Percentiles rank a stretch among this genome's conserved stretches.
phyloP scores from a whole-genome alignment of 2,329 filamentous ascomycete species.

The Fusarium albidum region DNA sequence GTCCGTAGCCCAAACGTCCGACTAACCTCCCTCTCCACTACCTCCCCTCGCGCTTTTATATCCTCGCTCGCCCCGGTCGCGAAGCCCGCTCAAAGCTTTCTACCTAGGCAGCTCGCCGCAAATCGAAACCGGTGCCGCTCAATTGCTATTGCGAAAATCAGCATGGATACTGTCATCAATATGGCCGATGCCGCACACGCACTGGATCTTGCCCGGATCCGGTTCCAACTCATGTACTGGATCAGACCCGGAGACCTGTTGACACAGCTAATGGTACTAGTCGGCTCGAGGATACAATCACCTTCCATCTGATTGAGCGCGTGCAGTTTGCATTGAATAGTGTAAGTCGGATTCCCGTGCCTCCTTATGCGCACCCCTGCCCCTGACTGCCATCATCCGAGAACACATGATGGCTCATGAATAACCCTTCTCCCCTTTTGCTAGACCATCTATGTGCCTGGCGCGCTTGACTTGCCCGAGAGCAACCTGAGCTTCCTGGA shows the following conservation, averaged over 20 bases:
- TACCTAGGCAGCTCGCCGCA: neutral
- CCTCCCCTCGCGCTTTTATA: neutral
- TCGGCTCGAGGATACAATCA: slow-evolving; percentile 96
- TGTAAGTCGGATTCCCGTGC: slow-evolving; percentile 36
- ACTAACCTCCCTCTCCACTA: neutral
- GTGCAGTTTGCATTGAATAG: slow-evolving; percentile 95
- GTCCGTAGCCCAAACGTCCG: slow-evolving; percentile 1
- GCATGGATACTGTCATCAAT: slow-evolving; percentile 91
- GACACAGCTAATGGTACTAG: slow-evolving; percentile 56
- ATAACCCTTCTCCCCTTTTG: slow-evolving; percentile 18
- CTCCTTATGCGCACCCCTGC: slow-evolving; percentile 27
- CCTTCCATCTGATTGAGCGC: slow-evolving; percentile 94
- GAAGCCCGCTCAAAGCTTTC: neutral
- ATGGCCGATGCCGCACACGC: slow-evolving; percentile 85
- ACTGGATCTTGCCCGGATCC: slow-evolving; percentile 88
- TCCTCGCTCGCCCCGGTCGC: neutral
- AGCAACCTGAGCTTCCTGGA: slow-evolving; percentile 84
- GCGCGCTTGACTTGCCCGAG: slow-evolving; percentile 80
- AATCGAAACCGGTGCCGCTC: neutral
- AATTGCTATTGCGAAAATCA: slow-evolving; percentile 11
- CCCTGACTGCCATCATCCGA: slow-evolving; percentile 3
- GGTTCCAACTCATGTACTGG: slow-evolving; percentile 85
- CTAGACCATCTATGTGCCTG: slow-evolving; percentile 80
- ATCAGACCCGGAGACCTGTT: neutral
- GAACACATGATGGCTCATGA: slow-evolving; percentile 10